Evolutionary conservation across 495 filamentous ascomycete genomes (phyloP).

Genomic region (Amphirosellinia nigrospora): DNA sequence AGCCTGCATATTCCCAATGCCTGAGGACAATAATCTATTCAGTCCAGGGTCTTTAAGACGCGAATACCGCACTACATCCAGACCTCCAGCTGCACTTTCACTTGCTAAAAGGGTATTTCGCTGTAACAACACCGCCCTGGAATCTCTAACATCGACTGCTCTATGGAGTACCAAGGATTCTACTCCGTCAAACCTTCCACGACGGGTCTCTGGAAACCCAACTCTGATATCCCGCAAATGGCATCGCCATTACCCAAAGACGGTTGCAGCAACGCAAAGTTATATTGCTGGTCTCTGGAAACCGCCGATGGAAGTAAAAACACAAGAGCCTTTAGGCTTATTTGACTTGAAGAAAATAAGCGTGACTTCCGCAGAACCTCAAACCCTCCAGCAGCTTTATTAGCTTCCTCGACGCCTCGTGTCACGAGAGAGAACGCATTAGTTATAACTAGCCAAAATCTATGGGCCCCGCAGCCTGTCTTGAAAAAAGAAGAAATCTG

Average conservation of each 20-base stretch:
- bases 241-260: not conserved
- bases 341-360: slow-evolving; percentile 34
- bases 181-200: not conserved
- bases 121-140: not conserved
- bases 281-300: slow-evolving; percentile 9
- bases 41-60: not conserved
- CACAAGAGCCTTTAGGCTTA: slow-evolving; percentile 28
- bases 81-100: slow-evolving; percentile 2
- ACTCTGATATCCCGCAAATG: not conserved
- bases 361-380: slow-evolving; percentile 42
- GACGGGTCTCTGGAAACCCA: slow-evolving; percentile 4
- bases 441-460: slow-evolving; percentile 36
- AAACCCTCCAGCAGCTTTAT: slow-evolving; percentile 44
- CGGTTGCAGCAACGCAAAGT: too few species aligned
- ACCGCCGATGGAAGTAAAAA: not conserved
- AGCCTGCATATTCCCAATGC: not conserved
- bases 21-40: not conserved
- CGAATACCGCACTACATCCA: not conserved
- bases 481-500: not conserved
- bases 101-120: not conserved
- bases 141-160: slow-evolving; percentile 1
- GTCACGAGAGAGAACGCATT: slow-evolving; percentile 33
- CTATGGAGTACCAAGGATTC: slow-evolving; percentile 7
- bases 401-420: slow-evolving; percentile 26
- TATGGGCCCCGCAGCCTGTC: slow-evolving; percentile 37